Percentiles rank a stretch among this genome's conserved stretches.
Conservation (phyloP, 805 yeast species). For the Candida bentonensis region DNA sequence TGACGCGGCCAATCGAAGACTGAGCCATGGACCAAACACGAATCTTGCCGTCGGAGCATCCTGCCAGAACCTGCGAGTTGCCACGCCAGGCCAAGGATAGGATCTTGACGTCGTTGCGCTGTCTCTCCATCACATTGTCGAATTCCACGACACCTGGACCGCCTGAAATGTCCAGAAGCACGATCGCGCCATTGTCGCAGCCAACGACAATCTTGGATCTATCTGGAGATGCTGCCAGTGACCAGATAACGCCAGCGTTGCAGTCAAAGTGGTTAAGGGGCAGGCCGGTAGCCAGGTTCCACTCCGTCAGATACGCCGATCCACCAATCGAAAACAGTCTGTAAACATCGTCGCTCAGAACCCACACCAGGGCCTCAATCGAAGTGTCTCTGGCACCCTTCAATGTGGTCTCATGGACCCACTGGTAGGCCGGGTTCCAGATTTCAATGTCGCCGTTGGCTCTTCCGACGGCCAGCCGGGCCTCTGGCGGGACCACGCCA, state of each 20-base stretch:
- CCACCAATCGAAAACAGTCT: conserved; percentile 91
- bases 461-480: conserved; percentile 82
- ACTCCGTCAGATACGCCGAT: conserved; percentile 78
- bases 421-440: conserved; percentile 66
- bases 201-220: conserved; percentile 70
- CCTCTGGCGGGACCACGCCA: conserved; percentile 30
- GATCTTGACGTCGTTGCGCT: conserved; percentile 51
- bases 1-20: conserved; percentile 40
- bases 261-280: conserved; percentile 72
- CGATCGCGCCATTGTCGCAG: conserved; percentile 90
- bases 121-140: conserved; percentile 63
- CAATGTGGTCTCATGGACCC: conserved; percentile 64
- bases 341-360: conserved; percentile 33
- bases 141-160: conserved; percentile 77
- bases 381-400: conserved; percentile 75
- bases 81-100: conserved; percentile 66
- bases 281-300: conserved; percentile 66
- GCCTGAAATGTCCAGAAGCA: conserved; percentile 68
- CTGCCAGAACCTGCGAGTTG: conserved; percentile 61
- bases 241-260: conserved; percentile 91
- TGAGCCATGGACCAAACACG: conserved; percentile 58
- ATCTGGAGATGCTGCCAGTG: conserved; percentile 49
- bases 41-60: conserved; percentile 89
- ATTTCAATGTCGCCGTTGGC: conserved; percentile 91
- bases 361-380: conserved; percentile 84